A percentile compares a stretch with the other conserved stretches of the same genome.
Evolutionary conservation across 257 asterid genomes (phyloP).

Genomic region (Galeopsis tetrahit): DNA sequence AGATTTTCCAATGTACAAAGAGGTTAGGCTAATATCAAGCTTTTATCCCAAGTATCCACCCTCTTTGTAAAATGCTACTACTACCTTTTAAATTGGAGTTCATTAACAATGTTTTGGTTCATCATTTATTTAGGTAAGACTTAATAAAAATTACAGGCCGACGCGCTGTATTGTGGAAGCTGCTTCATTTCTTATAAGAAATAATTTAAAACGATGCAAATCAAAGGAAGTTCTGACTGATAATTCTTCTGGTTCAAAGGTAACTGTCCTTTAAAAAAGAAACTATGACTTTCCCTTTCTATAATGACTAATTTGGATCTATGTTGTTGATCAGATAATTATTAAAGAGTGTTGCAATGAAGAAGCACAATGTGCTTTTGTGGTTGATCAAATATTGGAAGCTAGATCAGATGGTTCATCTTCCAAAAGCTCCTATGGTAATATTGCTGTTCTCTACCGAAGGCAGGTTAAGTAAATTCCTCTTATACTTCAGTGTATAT

Average conservation of each 20-base stretch:
- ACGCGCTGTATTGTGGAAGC: constrained; percentile 95
- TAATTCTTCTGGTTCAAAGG: constrained; percentile 91
- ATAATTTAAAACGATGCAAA: constrained; percentile 70
- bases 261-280: constrained; percentile 33
- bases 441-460: constrained; percentile 85
- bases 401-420: constrained; percentile 70
- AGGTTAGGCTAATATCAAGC: constrained; percentile 57
- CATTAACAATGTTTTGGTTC: constrained; percentile 33
- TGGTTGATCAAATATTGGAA: constrained; percentile 89
- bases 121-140: constrained; percentile 68
- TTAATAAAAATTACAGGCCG: constrained; percentile 85
- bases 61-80: constrained; percentile 24
- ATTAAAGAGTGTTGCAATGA: constrained; percentile 91
- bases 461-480: constrained; percentile 80
- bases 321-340: constrained; percentile 61
- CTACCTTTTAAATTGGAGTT: constrained; percentile 14
- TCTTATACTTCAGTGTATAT: constrained; percentile 24
- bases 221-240: constrained; percentile 74
- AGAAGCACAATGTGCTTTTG: constrained; percentile 90
- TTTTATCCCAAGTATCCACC: constrained; percentile 13
- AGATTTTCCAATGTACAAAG: constrained; percentile 89
- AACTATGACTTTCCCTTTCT: constrained; percentile 10
- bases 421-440: constrained; percentile 63
- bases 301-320: constrained; percentile 28
- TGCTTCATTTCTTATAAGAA: constrained; percentile 79